Evolutionary conservation across 768 basidiomycete genomes (phyloP), one percentile per base, ranked within the genome.

Genomic region (Boletus pseudopeckii): DNA sequence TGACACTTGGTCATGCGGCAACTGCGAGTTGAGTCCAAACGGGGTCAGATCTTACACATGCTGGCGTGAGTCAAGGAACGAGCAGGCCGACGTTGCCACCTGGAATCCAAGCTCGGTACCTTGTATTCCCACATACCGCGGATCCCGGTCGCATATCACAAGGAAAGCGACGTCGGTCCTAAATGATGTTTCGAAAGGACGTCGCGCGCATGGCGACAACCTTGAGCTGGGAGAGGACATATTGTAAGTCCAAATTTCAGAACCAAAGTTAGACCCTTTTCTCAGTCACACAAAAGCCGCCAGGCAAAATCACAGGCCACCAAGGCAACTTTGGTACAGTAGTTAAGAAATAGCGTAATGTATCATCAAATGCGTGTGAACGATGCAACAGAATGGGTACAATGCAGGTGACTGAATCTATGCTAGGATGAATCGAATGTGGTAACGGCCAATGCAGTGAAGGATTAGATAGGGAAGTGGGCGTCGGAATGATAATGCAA

Each of bases 391-490:
- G 55, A 70, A 64, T 62, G 67, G 59, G 66, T 69, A 69, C 68
- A 69, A 66, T 71, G 66, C 64, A 63, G 56, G 37, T 70, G 68
- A 47, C 57, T 66, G 65, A 64, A 66, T 69, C 64, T 71, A 69
- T 69, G 68, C 70, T 63, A 71, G 68, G 64, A 67, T 71, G 69
- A 65, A 67, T 59, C 51, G 52, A 67, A 68, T 70, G 68, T 44
- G 50, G 65, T 52, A 65, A 56, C 36, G 54, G 50, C 56, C 56
- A 64, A 65, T 68, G 70, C 61, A 49, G 53, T 59, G 48, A 70
- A 65, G 52, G 56, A 64, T 64, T 68, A 67, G 61, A 68, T 68
- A 67, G 49, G 53, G 52, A 63, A 34, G 48, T 62, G 48, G 57
- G 51, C 48, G 56, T 52, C 52, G 51, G 63, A 64, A 53, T 39